phyloP scores from a whole-genome alignment of 768 basidiomycete genomes.

The Lentinula sp. region DNA sequence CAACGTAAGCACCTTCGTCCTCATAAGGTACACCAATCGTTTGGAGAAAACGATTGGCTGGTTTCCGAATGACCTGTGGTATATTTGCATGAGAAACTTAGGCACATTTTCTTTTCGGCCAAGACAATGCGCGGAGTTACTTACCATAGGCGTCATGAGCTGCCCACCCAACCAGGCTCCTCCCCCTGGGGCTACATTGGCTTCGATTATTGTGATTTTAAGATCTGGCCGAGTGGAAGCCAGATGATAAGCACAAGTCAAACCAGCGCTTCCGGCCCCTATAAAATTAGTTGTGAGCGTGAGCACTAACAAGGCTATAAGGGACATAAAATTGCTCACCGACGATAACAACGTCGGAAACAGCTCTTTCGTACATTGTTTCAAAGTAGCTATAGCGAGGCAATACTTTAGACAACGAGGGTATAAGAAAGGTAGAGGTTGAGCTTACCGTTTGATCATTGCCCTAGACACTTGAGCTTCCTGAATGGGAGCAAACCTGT shows the following conservation, averaged over 20 bases:
- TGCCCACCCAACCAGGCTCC: slow-evolving; percentile 78
- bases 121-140: background rate
- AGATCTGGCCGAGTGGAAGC: slow-evolving; percentile 63
- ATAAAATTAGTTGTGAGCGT: slow-evolving; percentile 14
- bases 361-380: slow-evolving; percentile 65
- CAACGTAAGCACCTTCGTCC: slow-evolving; percentile 71
- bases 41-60: slow-evolving; percentile 63
- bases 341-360: slow-evolving; percentile 74
- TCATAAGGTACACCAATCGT: slow-evolving; percentile 70
- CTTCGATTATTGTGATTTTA: slow-evolving; percentile 30
- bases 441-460: slow-evolving; percentile 62
- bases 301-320: slow-evolving; percentile 36
- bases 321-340: slow-evolving; percentile 22
- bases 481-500: slow-evolving; percentile 66
- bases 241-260: slow-evolving; percentile 71
- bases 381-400: slow-evolving; percentile 53
- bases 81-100: background rate
- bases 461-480: slow-evolving; percentile 73
- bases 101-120: background rate
- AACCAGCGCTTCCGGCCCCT: slow-evolving; percentile 55
- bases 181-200: slow-evolving; percentile 73
- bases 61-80: slow-evolving; percentile 66
- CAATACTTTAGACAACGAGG: background rate
- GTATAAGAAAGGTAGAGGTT: background rate
- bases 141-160: slow-evolving; percentile 74